Conservation (phyloP, 2,329 filamentous ascomycete genomes). For the Pseudocercospora cruenta region DNA sequence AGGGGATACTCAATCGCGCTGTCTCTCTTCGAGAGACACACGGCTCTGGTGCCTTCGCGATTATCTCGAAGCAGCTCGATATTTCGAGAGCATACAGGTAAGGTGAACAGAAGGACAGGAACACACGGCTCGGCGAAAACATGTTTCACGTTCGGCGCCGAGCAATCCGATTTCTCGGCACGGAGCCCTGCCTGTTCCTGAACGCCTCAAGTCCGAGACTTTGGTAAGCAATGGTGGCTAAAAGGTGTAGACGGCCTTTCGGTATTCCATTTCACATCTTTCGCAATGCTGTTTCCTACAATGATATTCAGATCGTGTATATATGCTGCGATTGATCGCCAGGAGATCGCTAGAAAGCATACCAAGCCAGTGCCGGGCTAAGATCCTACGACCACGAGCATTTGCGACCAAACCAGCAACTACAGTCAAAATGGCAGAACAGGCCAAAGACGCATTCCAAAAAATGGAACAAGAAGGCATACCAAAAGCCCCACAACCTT, state of each 20-base stretch:
- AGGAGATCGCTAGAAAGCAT: background rate
- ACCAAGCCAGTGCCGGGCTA: background rate
- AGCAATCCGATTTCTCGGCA: background rate
- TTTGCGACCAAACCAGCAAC: slow-evolving; percentile 1
- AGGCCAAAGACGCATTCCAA: slow-evolving; percentile 27
- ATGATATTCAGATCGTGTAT: slow-evolving; percentile 3
- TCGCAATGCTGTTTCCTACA: background rate
- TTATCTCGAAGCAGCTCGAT: background rate
- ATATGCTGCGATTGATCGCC: background rate
- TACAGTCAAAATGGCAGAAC: slow-evolving; percentile 17
- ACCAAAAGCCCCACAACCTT: slow-evolving; percentile 27
- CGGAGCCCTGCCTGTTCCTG: background rate
- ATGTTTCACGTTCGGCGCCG: background rate
- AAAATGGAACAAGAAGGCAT: slow-evolving; percentile 33
- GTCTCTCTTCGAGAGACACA: background rate
- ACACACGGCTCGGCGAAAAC: background rate
- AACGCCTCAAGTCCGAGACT: background rate
- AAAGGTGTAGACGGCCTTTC: background rate
- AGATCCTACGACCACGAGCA: background rate
- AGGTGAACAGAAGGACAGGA: background rate
- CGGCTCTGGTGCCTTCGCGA: background rate
- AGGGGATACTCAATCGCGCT: no score
- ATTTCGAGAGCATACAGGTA: no score
- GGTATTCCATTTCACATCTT: background rate
- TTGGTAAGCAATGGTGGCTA: slow-evolving; percentile 17